Evolutionary conservation across 441 rosid species (phyloP), one percentile per base, ranked within the genome.

Genomic region (Rhodomyrtus psidioides): DNA sequence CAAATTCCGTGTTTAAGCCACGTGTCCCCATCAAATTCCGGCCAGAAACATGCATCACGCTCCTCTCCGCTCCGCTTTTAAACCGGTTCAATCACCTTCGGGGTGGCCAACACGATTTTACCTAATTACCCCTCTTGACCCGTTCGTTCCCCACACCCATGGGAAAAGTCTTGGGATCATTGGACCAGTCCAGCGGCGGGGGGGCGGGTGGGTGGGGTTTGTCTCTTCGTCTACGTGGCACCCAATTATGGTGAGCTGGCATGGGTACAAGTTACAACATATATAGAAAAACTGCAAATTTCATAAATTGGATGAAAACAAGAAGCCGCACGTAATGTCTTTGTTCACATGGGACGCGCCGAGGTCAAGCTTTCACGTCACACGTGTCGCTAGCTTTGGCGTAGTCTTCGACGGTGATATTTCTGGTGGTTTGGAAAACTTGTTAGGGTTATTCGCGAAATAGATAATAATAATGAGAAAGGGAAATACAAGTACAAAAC

Each of bases 211-310:
- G n/a, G n/a, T n/a, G n/a, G 26, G 53, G n/a, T n/a, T n/a, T 53
- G 74, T 34, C 46, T 65, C 0, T 34, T 19, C 76, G 0, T 39
- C 46, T 17, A 19, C 46, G 76, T 65, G 26, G 76, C 26, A 17
- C 14, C 46, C 76, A 3, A n/a, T n/a, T 2, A 17, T 9, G 26
- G 6, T 9, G 76, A 34, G 26, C 76, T 30, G 76, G 26, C 14
- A 9, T 0, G 1, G 26, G 46, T 4, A n/a, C 1, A 2, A 10
- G n/a, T n/a, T n/a, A n/a, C n/a, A n/a, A n/a, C 51, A 9, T 13
- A 34, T 12, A 19, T 1, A 34, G 39, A 34, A 19, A 9, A 9
- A 19, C 44, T 16, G 75, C 24, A 62, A 62, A n/a, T n/a, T n/a
- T n/a, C n/a, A n/a, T n/a, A n/a, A n/a, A n/a, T n/a, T n/a, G n/a